Evolutionary conservation across 78 protist genomes (phyloP).

Genomic region (Dictyostelium purpureum): DNA sequence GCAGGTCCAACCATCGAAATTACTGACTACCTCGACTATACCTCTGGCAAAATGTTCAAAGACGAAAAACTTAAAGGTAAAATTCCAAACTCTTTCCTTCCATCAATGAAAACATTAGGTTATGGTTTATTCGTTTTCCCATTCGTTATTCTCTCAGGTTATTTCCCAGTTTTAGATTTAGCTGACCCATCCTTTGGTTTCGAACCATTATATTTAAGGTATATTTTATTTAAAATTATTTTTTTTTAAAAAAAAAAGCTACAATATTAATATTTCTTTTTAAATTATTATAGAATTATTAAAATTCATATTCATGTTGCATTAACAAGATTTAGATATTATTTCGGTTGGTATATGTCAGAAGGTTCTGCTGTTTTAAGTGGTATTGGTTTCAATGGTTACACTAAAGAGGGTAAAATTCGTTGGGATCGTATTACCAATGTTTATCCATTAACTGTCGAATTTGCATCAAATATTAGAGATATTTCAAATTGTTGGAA

Average conservation of each 20-base stretch:
- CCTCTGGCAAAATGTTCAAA: slow-evolving; percentile 42
- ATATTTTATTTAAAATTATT: neutral
- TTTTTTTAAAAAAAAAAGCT: neutral
- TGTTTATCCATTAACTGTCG: slow-evolving; percentile 50
- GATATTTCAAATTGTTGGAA: slow-evolving; percentile 80
- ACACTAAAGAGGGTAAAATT: slow-evolving; percentile 11
- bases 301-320: slow-evolving; percentile 16
- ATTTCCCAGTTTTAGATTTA: neutral
- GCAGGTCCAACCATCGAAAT: slow-evolving; percentile 89
- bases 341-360: slow-evolving; percentile 84
- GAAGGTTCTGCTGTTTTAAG: slow-evolving; percentile 76
- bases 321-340: slow-evolving; percentile 76
- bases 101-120: slow-evolving; percentile 29
- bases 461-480: slow-evolving; percentile 71
- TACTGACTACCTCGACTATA: slow-evolving; percentile 66
- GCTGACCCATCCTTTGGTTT: neutral
- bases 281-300: neutral
- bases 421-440: slow-evolving; percentile 75
- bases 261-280: neutral
- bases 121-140: slow-evolving; percentile 30
- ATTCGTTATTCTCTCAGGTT: slow-evolving; percentile 38
- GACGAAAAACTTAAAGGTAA: neutral
- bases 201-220: slow-evolving; percentile 38
- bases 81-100: neutral
- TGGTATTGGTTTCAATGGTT: slow-evolving; percentile 79